Evolutionary conservation across 2,329 filamentous ascomycete genomes (phyloP).

Genomic region (Xylogone sp.): DNA sequence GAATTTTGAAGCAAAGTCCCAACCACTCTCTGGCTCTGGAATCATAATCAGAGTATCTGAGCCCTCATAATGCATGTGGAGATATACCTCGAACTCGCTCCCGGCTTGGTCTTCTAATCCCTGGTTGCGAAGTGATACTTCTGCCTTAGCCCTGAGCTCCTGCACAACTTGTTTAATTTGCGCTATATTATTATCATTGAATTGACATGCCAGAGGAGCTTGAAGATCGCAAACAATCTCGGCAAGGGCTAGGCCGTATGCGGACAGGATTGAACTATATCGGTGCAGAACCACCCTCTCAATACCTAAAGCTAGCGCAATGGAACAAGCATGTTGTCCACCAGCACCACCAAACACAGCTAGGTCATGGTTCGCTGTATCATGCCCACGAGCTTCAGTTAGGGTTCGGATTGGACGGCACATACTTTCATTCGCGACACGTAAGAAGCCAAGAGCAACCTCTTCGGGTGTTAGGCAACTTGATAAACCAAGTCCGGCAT

Average conservation of each 20-base stretch:
- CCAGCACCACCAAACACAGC: constrained; percentile 89
- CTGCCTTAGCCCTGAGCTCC: constrained; percentile 69
- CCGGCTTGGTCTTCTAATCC: constrained; percentile 72
- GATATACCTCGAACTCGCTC: constrained; percentile 79
- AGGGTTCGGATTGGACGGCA: constrained; percentile 81
- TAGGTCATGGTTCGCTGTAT: constrained; percentile 79
- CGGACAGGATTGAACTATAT: constrained; percentile 83
- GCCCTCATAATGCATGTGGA: constrained; percentile 86
- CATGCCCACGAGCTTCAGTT: constrained; percentile 85
- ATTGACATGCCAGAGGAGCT: constrained; percentile 58
- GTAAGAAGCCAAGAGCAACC: constrained; percentile 61
- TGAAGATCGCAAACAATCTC: constrained; percentile 92
- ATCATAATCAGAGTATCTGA: constrained; percentile 88
- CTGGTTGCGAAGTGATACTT: constrained; percentile 70
- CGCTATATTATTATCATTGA: constrained; percentile 31
- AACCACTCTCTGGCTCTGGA: constrained; percentile 63
- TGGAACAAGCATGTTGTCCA: constrained; percentile 82
- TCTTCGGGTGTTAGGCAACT: constrained; percentile 62
- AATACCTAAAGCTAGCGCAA: constrained; percentile 78
- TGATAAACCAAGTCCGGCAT: constrained; percentile 59
- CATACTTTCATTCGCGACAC: constrained; percentile 81
- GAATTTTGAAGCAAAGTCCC: constrained; percentile 75
- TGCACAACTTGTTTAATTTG: constrained; percentile 43
- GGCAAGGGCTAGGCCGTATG: constrained; percentile 86
- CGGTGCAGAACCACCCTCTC: constrained; percentile 78